Percentiles rank a stretch among this genome's conserved stretches.
Evolutionary conservation across 768 basidiomycete genomes (phyloP).

Genomic region (Hygrophorus pudorinus): DNA sequence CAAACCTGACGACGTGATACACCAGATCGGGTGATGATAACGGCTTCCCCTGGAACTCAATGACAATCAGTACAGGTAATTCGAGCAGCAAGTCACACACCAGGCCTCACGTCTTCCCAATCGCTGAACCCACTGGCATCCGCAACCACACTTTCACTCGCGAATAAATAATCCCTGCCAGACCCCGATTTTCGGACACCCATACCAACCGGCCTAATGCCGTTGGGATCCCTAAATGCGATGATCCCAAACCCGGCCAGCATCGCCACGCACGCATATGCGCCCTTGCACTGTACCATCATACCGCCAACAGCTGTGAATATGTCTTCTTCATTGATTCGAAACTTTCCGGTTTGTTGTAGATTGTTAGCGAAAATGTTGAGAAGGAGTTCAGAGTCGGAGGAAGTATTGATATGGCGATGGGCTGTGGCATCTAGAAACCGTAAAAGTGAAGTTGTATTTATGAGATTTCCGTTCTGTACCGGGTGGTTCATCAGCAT

Average conservation of each 20-base stretch:
- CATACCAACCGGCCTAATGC: conserved; percentile 89
- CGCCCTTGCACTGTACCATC: conserved; percentile 83
- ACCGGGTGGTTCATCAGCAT: conserved; percentile 4
- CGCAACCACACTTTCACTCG: conserved; percentile 94
- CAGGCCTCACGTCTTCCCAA: conserved; percentile 92
- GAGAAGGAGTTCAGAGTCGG: conserved; percentile 93
- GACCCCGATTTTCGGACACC: conserved; percentile 49
- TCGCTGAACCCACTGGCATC: conserved; percentile 86
- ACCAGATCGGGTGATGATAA: conserved; percentile 82
- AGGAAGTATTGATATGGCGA: conserved; percentile 97
- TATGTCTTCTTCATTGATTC: conserved; percentile 99
- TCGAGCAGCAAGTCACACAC: conserved; percentile 27
- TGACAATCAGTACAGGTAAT: not conserved
- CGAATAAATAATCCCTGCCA: conserved; percentile 80
- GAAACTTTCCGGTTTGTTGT: conserved; percentile 97
- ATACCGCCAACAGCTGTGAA: conserved; percentile 88
- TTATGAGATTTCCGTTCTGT: conserved; percentile 97
- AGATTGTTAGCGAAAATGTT: conserved; percentile 98
- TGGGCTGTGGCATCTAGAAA: conserved; percentile 96
- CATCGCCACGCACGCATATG: conserved; percentile 98
- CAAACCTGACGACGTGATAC: conserved; percentile 70
- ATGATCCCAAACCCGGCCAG: conserved; percentile 97
- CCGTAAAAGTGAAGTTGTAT: conserved; percentile 76
- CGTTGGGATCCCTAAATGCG: conserved; percentile 96
- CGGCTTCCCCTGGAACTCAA: conserved; percentile 64